Percentiles rank a stretch among this genome's conserved stretches.
These are phyloP conservation scores for Coleophoma crateriformis DNA, from an alignment of 2,329 filamentous ascomycete species.

Conservation along the genomic window DNA sequence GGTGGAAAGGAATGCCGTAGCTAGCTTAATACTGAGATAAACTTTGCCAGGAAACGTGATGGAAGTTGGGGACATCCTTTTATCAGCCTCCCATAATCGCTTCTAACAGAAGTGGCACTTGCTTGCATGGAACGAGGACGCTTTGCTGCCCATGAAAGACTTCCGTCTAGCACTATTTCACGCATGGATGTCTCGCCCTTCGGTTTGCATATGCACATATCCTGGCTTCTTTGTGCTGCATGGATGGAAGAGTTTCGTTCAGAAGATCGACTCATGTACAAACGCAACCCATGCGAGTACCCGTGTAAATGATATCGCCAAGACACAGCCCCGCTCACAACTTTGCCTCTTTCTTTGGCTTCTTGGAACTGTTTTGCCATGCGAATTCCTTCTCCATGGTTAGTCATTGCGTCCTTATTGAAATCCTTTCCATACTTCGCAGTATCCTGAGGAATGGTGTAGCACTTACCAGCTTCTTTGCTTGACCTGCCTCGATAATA, in stretches of 20 bases:
- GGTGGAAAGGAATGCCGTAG: background rate
- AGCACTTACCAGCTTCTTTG: conserved; percentile 29
- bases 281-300: background rate
- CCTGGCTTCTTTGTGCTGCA: background rate
- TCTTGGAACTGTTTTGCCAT: conserved; percentile 26
- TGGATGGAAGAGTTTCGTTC: background rate
- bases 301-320: background rate
- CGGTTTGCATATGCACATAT: no score
- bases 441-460: background rate
- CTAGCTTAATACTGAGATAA: background rate
- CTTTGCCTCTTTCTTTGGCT: conserved; percentile 16
- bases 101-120: no score
- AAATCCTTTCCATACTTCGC: background rate
- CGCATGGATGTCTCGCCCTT: no score
- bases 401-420: background rate
- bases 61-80: no score
- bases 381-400: conserved; percentile 18
- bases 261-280: background rate
- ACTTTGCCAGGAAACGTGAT: no score
- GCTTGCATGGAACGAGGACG: no score
- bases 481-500: conserved; percentile 44
- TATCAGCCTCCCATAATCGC: no score
- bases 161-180: no score
- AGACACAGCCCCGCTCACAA: background rate
- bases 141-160: no score